Base-by-base conservation (phyloP, 2,329 filamentous ascomycete species). In the Neopestalotiopsis sp. region DNA sequence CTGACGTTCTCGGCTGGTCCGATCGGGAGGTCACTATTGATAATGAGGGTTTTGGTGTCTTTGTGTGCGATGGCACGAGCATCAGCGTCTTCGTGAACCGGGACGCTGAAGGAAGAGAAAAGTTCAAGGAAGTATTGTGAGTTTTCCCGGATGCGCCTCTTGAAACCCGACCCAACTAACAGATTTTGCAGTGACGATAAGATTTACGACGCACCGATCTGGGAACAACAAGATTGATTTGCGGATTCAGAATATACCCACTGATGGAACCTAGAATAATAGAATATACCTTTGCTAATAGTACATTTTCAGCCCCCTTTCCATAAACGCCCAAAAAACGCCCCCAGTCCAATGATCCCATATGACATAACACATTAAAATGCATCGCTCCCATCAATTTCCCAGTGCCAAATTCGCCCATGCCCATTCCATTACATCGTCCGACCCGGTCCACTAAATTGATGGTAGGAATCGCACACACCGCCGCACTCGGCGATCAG, bases 1-100 rank as follows among this genome's bases (percentile, higher is more conserved):
- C 87, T 0, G 90, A 93, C 76, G 78, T 92, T 1, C 79, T 90
- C 61, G 87, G 83, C 10, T 89, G 87, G 87, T 82, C 82, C 61
- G 75, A 86, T 61, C 81, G 82, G 0, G 84, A 88, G 71, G 86
- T 92, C 0, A 79, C 81, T 40, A 91, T 93, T 71, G 89, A 89
- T 71, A 80, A 84, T 1, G 84, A 88, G 13, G 91, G 91, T 0
- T 90, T 85, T 70, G 91, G 87, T 0, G 71, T 83, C 38, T 93
- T 93, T 72, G 81, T 82, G 1, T 89, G 88, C 66, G 66, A 66
- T 38, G 70, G 70, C 28, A 70, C 68, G 13, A 73, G 71, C 34
- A 70, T 73, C 28, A 71, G 69, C 45, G 69, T 74, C 58, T 74
- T 70, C 34, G 73, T 71, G 2, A 73, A 72, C 65, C 65, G 69